Conservation (phyloP, 2,329 filamentous ascomycete genomes). For the Ophiocordyceps camponoti-saundersi region DNA sequence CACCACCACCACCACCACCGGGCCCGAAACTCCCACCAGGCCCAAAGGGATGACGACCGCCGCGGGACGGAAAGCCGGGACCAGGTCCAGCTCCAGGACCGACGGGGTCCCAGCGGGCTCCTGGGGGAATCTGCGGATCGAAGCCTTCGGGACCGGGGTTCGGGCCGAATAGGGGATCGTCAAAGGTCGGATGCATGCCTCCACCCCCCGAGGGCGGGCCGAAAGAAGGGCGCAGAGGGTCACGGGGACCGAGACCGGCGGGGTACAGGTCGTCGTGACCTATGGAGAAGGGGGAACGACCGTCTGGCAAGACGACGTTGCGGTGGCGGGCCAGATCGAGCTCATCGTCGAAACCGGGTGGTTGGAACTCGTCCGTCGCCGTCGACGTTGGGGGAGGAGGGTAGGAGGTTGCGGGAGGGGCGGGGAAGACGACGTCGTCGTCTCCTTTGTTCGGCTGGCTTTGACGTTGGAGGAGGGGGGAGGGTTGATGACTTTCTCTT, state of each 20-base stretch:
- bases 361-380: slow-evolving; percentile 36
- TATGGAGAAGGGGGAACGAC: slow-evolving; percentile 46
- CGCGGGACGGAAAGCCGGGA: slow-evolving; percentile 28
- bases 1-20: slow-evolving; percentile 11
- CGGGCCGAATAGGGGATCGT: slow-evolving; percentile 67
- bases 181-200: slow-evolving; percentile 93
- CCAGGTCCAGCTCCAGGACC: slow-evolving; percentile 54
- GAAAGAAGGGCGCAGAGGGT: slow-evolving; percentile 56
- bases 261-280: slow-evolving; percentile 83
- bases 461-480: neutral
- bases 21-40: slow-evolving; percentile 16
- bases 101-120: slow-evolving; percentile 80
- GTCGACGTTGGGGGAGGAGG: slow-evolving; percentile 40
- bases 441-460: slow-evolving; percentile 8
- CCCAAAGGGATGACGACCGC: slow-evolving; percentile 20
- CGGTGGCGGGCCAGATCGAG: slow-evolving; percentile 58
- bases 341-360: slow-evolving; percentile 87
- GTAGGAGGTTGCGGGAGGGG: slow-evolving; percentile 37
- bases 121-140: slow-evolving; percentile 64
- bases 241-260: slow-evolving; percentile 66
- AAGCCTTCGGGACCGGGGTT: slow-evolving; percentile 20
- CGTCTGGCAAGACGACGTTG: slow-evolving; percentile 20
- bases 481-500: neutral
- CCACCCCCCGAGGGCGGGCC: slow-evolving; percentile 32
- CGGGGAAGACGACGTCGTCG: slow-evolving; percentile 43